Evolutionary conservation across 78 protist species (phyloP).

Genomic region (Speleostelium caveatum): DNA sequence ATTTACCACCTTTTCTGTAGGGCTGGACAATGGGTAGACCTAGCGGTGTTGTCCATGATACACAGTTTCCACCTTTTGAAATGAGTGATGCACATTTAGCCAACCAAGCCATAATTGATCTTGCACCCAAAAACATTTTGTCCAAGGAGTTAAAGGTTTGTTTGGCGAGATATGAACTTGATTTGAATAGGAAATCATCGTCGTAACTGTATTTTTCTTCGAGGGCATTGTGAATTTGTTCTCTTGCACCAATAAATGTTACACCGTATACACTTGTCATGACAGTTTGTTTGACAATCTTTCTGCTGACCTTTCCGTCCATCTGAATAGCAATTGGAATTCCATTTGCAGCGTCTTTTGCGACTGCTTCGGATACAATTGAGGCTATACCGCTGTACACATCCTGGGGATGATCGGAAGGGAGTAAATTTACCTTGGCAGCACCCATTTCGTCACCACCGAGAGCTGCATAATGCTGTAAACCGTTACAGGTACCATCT

Average conservation of each 20-base stretch:
- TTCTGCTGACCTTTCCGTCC: slow-evolving; percentile 80
- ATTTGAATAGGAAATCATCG: slow-evolving; percentile 19
- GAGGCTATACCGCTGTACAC: slow-evolving; percentile 87
- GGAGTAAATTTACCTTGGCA: slow-evolving; percentile 87
- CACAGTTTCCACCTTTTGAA: slow-evolving; percentile 66
- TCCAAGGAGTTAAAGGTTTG: slow-evolving; percentile 75
- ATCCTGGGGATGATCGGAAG: slow-evolving; percentile 87
- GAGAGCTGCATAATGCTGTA: slow-evolving; percentile 98
- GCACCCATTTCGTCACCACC: slow-evolving; percentile 94
- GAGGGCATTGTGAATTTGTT: slow-evolving; percentile 86
- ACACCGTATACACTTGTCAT: slow-evolving; percentile 98
- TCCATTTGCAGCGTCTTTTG: slow-evolving; percentile 26
- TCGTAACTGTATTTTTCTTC: slow-evolving; percentile 15
- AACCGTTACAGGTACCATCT: slow-evolving; percentile 96
- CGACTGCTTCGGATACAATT: slow-evolving; percentile 26
- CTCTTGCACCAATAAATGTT: slow-evolving; percentile 92
- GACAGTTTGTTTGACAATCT: slow-evolving; percentile 96
- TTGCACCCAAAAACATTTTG: slow-evolving; percentile 88
- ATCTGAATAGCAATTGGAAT: slow-evolving; percentile 21
- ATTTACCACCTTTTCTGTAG: slow-evolving; percentile 70
- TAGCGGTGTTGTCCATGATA: slow-evolving; percentile 93
- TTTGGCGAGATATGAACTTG: slow-evolving; percentile 40
- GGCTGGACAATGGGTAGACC: slow-evolving; percentile 94
- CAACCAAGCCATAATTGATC: slow-evolving; percentile 90
- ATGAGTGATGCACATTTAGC: slow-evolving; percentile 52